A percentile compares a stretch with the other conserved stretches of the same genome.
Evolutionary conservation across 2,329 filamentous ascomycete species (phyloP).

Genomic region (Arthroderma sp.): DNA sequence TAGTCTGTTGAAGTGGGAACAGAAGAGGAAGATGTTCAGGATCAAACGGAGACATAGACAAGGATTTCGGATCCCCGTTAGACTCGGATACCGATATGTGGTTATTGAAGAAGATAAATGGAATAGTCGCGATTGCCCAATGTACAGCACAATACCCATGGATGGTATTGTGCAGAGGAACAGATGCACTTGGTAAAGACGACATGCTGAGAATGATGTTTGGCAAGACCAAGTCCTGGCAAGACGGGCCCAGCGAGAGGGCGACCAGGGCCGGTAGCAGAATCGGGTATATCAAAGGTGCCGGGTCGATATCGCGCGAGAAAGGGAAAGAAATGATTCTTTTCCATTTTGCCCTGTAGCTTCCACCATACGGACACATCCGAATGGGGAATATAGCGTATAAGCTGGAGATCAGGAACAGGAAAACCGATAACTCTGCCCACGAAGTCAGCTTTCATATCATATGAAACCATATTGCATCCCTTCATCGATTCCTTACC

Average conservation of each 20-base stretch:
- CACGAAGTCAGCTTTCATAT: slow-evolving; percentile 7
- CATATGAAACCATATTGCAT: neutral
- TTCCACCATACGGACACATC: slow-evolving; percentile 19
- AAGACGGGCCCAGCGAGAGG: slow-evolving; percentile 54
- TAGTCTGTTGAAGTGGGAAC: slow-evolving; percentile 70
- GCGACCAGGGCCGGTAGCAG: slow-evolving; percentile 64
- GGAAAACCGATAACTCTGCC: slow-evolving; percentile 24
- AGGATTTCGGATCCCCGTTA: slow-evolving; percentile 19
- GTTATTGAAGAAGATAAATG: slow-evolving; percentile 44
- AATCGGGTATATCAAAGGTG: slow-evolving; percentile 76
- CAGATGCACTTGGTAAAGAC: slow-evolving; percentile 57
- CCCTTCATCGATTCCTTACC: slow-evolving; percentile 16
- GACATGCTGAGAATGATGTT: slow-evolving; percentile 73
- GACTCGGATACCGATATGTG: too few relatives aligned
- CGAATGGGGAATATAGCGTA: slow-evolving; percentile 45
- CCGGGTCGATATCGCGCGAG: slow-evolving; percentile 74
- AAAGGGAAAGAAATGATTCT: slow-evolving; percentile 42
- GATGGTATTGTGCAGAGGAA: slow-evolving; percentile 49
- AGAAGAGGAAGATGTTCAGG: slow-evolving; percentile 51
- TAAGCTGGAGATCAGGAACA: slow-evolving; percentile 19
- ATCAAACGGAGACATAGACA: slow-evolving; percentile 29
- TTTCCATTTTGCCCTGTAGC: slow-evolving; percentile 17
- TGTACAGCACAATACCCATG: slow-evolving; percentile 55
- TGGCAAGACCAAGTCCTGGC: slow-evolving; percentile 51
- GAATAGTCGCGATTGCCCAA: slow-evolving; percentile 63